These are phyloP conservation scores for Pseudovirgaria hyperparasitica DNA, from an alignment of 2,329 filamentous ascomycete species.

Conservation along the genomic window DNA sequence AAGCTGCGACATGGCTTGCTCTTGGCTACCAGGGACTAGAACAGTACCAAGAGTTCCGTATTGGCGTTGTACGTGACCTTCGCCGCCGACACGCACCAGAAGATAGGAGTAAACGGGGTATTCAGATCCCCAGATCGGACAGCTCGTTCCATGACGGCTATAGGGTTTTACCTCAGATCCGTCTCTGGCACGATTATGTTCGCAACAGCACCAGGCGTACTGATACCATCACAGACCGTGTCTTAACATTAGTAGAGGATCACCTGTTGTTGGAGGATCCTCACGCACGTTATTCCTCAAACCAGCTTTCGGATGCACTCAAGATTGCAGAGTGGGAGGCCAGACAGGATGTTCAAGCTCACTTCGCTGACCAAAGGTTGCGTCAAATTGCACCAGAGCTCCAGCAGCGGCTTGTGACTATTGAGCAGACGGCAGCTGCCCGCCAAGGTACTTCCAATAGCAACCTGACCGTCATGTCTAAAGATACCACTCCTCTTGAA, in stretches of 20 bases:
- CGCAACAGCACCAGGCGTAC: conserved; percentile 3
- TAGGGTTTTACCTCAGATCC: conserved; percentile 5
- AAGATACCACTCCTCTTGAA: too few species aligned
- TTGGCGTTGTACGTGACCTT: too few species aligned
- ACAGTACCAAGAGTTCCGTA: conserved; percentile 12
- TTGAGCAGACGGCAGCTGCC: too few species aligned
- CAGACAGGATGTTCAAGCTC: too few species aligned
- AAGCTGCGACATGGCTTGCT: conserved; percentile 26
- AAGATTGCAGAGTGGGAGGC: too few species aligned
- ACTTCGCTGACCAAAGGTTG: too few species aligned
- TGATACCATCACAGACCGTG: conserved; percentile 6
- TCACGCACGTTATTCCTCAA: conserved; percentile 1
- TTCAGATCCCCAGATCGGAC: conserved; percentile 3
- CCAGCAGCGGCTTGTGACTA: too few species aligned
- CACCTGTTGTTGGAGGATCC: conserved; percentile 6
- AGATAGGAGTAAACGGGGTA: not conserved
- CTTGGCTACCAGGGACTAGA: conserved; percentile 20
- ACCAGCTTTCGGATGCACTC: conserved; percentile 3
- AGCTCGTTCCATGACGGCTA: conserved; percentile 7
- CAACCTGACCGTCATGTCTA: too few species aligned
- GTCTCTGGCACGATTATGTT: conserved; percentile 8
- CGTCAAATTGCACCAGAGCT: too few species aligned
- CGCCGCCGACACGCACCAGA: conserved; percentile 2
- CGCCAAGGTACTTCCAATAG: too few species aligned
- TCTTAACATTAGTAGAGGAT: conserved; percentile 8